Evolutionary conservation across 768 basidiomycete genomes (phyloP), one percentile per base, ranked within the genome.

Genomic region (Hydnomerulius pinastri): DNA sequence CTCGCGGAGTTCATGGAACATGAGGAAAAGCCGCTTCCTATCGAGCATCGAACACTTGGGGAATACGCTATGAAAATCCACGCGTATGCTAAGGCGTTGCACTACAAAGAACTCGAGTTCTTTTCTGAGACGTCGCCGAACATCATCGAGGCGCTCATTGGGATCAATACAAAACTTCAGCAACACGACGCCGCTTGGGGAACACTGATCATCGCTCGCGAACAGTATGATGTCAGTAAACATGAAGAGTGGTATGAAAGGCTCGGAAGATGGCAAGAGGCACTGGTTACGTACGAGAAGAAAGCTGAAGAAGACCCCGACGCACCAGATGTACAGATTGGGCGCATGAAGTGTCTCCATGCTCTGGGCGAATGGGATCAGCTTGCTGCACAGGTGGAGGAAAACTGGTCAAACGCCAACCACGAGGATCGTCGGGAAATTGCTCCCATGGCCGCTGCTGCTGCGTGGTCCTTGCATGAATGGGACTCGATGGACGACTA

Each of bases 401-500:
- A 92, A 56, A 82, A 87, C 55, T 99, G 97, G 97, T 68, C 81
- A 3, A 87, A 81, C 54, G 88, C 92, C 10, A 83, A 77, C 41
- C 79, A 86, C 50, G 94, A 97, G 45, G 86, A 93, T 56, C 85
- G 89, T 41, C 80, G 87, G 44, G 87, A 90, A 69, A 97, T 98
- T 56, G 94, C 97, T 0, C 95, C 97, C 0, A 87, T 99, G 77
- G 97, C 96, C 0, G 92, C 97, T 1, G 95, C 96, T 0, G 96
- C 97, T 1, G 92, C 94, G 2, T 99, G 97, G 96, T 92, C 92
- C 2, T 72, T 98, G 49, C 86, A 88, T 56, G 95, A 98, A 60
- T 99, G 97, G 97, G 94, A 98, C 59, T 80, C 86, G 3, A 99
- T 99, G 97, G 97, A 98, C 38, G 86, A 93, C 59, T 98, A 97